Evolutionary conservation across 208 protist species (phyloP), one percentile per base, ranked within the genome.

Genomic region (Trypanosoma scelopori): DNA sequence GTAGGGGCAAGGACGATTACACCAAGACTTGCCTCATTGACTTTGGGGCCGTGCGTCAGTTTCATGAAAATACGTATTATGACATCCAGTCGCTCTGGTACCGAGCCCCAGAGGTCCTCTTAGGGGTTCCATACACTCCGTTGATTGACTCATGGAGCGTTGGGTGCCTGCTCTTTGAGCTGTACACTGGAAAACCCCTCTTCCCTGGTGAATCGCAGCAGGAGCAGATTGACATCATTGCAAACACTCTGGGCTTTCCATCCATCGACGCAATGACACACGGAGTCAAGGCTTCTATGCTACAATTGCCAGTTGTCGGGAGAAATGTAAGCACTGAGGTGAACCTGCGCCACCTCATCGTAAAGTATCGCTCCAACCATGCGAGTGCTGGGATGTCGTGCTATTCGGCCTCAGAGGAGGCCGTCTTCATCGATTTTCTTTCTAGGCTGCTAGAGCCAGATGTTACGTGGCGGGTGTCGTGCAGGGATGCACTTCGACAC

Each of bases 1-100:
- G 41, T 11, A 43, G 46, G n/a, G 37, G 28, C 22, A 41, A 37
- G 5, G 52, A 52, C 22, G 72, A 79, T 32, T 83, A 45, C 58
- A 37, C 49, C 9, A 57, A 46, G 23, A 82, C 76, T 15, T 72
- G 65, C 51, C 84, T 99, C 43, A 99, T 99, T 71, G 98, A 99
- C 84, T 99, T 99, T 79, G 98, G 98, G 4, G 97, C 93, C 28
- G 94, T 93, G 28, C 98, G 98, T 68, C 97, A 93, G 53, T 92
- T 97, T 43, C 77, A 97, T 73, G 96, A 99, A 70, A 91, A 95
- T 65, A 79, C 78, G 0, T 99, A 98, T 76, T 98, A 96, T 48
- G 98, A 99, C 71, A 97, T 98, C 46, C 94, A 98, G 76, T 97
- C 91, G 9, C 72, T 95, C 15, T 93, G 94, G 87, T 98, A 98